Evolutionary conservation across 192 early-diverging fungal species (phyloP).

Genomic region (Powellomyces hirtus): DNA sequence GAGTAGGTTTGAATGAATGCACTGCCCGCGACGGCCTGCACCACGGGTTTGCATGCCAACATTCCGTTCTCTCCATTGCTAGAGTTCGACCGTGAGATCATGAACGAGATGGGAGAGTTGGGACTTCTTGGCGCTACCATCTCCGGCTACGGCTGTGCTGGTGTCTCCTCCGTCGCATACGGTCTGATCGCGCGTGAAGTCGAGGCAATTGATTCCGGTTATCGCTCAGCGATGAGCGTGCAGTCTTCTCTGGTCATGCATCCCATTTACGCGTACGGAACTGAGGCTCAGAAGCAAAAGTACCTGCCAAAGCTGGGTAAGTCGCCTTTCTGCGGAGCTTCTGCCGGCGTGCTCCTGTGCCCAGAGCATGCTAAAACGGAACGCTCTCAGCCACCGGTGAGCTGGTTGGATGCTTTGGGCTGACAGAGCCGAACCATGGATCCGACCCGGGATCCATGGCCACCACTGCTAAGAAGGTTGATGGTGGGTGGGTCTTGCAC

Average conservation of each 20-base stretch:
- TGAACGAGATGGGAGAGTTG: slow-evolving; percentile 90
- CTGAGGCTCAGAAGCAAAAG: slow-evolving; percentile 82
- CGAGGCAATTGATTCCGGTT: slow-evolving; percentile 93
- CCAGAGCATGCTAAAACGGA: no score
- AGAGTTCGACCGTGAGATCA: slow-evolving; percentile 87
- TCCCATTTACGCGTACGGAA: slow-evolving; percentile 94
- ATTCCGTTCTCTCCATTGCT: neutral
- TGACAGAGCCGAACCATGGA: slow-evolving; percentile 98
- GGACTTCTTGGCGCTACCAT: slow-evolving; percentile 94
- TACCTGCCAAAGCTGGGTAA: slow-evolving; percentile 83
- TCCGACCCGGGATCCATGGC: slow-evolving; percentile 93
- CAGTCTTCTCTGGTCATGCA: slow-evolving; percentile 99
- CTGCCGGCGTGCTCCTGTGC: no score
- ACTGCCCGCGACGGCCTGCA: neutral
- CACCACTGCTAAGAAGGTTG: slow-evolving; percentile 75
- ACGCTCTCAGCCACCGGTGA: slow-evolving; percentile 70
- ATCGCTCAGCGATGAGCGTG: slow-evolving; percentile 96
- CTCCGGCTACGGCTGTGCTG: slow-evolving; percentile 94
- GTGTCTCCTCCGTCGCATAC: slow-evolving; percentile 95
- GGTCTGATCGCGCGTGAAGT: slow-evolving; percentile 96
- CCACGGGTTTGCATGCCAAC: neutral
- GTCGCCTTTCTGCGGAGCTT: no score
- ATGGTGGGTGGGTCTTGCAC: slow-evolving; percentile 69
- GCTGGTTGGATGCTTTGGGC: slow-evolving; percentile 87
- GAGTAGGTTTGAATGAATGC: slow-evolving; percentile 45